phyloP scores from a whole-genome alignment of 2,329 filamentous ascomycete genomes.

The Neopestalotiopsis clavispora region DNA sequence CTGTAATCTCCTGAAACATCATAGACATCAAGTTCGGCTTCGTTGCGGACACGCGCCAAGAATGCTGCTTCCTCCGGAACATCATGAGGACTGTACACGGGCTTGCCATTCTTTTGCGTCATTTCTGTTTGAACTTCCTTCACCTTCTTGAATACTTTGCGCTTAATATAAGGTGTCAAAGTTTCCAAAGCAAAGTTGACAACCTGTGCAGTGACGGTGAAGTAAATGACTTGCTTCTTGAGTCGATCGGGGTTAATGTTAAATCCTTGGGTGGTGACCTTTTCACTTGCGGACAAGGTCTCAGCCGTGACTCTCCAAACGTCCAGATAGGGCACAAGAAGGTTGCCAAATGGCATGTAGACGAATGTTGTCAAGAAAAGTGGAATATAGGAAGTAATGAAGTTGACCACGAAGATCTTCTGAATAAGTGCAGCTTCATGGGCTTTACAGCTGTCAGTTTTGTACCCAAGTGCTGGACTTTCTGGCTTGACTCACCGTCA shows the following conservation, averaged over 20 bases:
- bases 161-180: conserved; percentile 83
- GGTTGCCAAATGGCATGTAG: conserved; percentile 87
- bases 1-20: conserved; percentile 90
- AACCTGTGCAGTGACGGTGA: conserved; percentile 91
- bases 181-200: conserved; percentile 87
- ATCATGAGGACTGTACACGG: conserved; percentile 56
- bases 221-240: conserved; percentile 92
- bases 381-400: conserved; percentile 92
- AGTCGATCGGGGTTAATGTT: conserved; percentile 83
- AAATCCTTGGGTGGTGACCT: conserved; percentile 70
- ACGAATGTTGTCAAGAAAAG: conserved; percentile 93
- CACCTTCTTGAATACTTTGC: conserved; percentile 77
- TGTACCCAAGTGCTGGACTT: conserved; percentile 1
- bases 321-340: conserved; percentile 85
- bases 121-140: conserved; percentile 71
- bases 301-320: conserved; percentile 78
- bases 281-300: conserved; percentile 76
- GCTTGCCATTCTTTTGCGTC: conserved; percentile 56
- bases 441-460: conserved; percentile 46
- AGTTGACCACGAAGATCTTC: conserved; percentile 95
- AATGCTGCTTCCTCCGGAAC: conserved; percentile 80
- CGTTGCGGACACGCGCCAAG: conserved; percentile 78
- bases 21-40: conserved; percentile 82
- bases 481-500: conserved; percentile 54
- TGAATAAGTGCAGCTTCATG: conserved; percentile 85